These are phyloP conservation scores for Eragrostis nindensis DNA, from an alignment of 176 grass and related monocot genomes.

Conservation along the genomic window DNA sequence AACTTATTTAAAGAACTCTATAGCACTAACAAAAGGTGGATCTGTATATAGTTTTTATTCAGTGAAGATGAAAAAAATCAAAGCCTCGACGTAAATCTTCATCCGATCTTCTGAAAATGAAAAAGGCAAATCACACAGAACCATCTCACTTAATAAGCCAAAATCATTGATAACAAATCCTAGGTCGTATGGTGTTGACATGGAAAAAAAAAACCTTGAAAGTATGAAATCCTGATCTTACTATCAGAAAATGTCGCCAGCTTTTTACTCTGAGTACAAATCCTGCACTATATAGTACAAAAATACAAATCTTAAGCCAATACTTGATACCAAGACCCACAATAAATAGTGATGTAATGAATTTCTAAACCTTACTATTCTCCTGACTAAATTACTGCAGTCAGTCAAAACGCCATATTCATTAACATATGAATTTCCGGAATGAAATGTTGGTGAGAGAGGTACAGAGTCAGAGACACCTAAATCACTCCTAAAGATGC, in stretches of 20 bases:
- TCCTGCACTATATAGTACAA: not conserved
- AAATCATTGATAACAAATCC: not conserved
- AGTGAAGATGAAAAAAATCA: constrained; percentile 8
- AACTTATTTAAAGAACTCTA: constrained; percentile 8
- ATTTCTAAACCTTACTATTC: not conserved
- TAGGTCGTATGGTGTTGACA: not conserved
- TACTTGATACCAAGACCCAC: not conserved
- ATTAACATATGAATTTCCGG: not conserved
- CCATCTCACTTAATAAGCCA: not conserved
- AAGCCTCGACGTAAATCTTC: not conserved
- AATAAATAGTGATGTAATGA: not conserved
- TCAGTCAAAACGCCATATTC: not conserved
- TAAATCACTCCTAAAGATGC: not conserved
- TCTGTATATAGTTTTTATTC: constrained; percentile 1
- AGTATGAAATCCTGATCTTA: not conserved
- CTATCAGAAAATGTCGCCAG: not conserved
- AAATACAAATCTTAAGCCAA: not conserved
- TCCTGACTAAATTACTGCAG: not conserved
- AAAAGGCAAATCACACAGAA: not conserved
- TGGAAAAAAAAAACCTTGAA: not conserved
- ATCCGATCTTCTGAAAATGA: too few relatives aligned
- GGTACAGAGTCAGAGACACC: not conserved
- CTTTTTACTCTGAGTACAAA: not conserved
- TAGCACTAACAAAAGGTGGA: not conserved
- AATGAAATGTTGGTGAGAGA: not conserved